Evolutionary conservation across 176 grass and related monocot species (phyloP).

Genomic region (Musa acuminata): DNA sequence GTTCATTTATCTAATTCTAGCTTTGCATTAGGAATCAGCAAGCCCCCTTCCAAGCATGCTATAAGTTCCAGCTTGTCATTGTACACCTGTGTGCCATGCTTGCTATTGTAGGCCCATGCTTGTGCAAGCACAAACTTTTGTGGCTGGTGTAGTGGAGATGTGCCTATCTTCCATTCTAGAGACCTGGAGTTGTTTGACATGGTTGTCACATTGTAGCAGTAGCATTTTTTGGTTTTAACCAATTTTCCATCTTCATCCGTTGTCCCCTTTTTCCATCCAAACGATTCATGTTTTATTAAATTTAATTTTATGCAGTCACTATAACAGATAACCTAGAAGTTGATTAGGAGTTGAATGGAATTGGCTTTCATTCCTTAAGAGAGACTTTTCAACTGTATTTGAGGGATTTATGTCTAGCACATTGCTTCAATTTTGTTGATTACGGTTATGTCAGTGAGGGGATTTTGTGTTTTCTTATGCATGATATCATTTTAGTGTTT

Average conservation of each 20-base stretch:
- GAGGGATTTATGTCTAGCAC: no score
- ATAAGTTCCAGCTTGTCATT: not conserved
- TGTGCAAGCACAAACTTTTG: not conserved
- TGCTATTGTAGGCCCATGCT: not conserved
- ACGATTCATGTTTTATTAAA: not conserved
- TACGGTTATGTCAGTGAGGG: not conserved
- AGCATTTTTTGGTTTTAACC: not conserved
- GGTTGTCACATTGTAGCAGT: not conserved
- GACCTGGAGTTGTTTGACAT: not conserved
- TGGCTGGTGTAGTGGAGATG: not conserved
- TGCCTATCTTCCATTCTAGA: not conserved
- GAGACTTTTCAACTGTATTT: no score
- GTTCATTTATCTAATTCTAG: no score
- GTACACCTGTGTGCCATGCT: not conserved
- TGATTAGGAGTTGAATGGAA: not conserved
- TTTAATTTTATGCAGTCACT: not conserved
- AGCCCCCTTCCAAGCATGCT: no score
- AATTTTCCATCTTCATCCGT: not conserved
- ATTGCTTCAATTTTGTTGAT: not conserved
- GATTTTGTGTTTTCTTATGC: not conserved
- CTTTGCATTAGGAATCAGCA: no score
- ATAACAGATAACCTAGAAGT: not conserved
- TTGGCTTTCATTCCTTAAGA: no score
- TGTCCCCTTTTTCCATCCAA: not conserved
- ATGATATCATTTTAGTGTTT: conserved; percentile 1